Evolutionary conservation across 2,329 filamentous ascomycete species (phyloP), one percentile per base, ranked within the genome.

Genomic region (Exophiala bonariae): DNA sequence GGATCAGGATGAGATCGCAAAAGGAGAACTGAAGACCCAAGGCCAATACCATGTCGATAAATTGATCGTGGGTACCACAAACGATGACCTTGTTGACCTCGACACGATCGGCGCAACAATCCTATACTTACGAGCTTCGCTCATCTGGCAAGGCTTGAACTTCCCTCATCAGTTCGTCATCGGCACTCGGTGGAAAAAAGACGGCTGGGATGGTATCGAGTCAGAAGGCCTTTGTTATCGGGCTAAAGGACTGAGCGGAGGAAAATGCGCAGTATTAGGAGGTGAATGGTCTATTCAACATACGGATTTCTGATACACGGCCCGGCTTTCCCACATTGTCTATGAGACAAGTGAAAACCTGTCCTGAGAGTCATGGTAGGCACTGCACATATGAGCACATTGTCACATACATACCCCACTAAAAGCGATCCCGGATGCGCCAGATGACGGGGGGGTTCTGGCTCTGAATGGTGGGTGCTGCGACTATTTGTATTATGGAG

Each of bases 1-100:
- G 74, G 16, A 78, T 62, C 31, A 80, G 66, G 66, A 87, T 89
- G 38, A 87, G 75, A 63, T 90, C 85, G 8, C 89, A 77, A 61
- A 87, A 86, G 56, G 85, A 80, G 28, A 87, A 69, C 13, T 77
- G 74, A n/a, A 89, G 78, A 56, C 81, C 83, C 64, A 49, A 22
- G 46, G 38, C 4, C 39, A 49, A 20, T 30, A 44, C 16, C 38
- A 49, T 39, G 14, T 49, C 11, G 23, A 9, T 14, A 19, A 44
- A 14, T 13, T 42, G 3, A 31, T 44, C 18, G 30, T 31, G 14
- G 28, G 28, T 14, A 44, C 46, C 9, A 28, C 39, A 8, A 17
- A 44, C 26, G 33, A 44, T 32, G 40, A 49, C 19, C 17, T 49
- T 13, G 22, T 44, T 3, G 14, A 22, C 31, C 40, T 49, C 14